Evolutionary conservation across 2,329 filamentous ascomycete genomes (phyloP).

Genomic region (Aspergillus amoenus): DNA sequence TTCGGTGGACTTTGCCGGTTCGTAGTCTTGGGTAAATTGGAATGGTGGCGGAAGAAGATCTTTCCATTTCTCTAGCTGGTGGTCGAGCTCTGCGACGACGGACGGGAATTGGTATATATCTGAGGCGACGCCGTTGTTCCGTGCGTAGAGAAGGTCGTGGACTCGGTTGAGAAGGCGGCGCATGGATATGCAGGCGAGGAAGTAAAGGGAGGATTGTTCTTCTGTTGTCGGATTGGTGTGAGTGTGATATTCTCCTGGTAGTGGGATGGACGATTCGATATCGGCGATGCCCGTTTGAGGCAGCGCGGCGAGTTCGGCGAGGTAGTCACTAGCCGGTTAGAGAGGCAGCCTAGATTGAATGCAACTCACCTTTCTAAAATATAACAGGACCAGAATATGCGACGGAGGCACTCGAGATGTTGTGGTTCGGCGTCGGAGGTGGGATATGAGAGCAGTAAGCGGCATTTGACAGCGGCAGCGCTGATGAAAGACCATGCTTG

Average conservation of each 20-base stretch:
- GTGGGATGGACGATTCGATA: constrained; percentile 52
- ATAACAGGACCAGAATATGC: constrained; percentile 58
- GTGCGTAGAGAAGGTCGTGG: constrained; percentile 47
- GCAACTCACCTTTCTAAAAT: constrained; percentile 50
- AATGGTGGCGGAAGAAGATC: constrained; percentile 29
- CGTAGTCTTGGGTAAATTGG: constrained; percentile 34
- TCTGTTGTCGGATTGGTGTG: constrained; percentile 41
- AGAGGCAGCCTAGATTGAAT: not conserved
- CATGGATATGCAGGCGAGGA: constrained; percentile 52
- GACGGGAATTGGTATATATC: constrained; percentile 49
- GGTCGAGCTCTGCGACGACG: constrained; percentile 43
- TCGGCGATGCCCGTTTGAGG: constrained; percentile 53
- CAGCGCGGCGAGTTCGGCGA: constrained; percentile 53
- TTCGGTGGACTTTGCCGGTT: constrained; percentile 39
- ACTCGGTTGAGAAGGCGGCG: constrained; percentile 26
- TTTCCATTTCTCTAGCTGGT: constrained; percentile 38
- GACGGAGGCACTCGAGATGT: constrained; percentile 49
- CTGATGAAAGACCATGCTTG: constrained; percentile 56
- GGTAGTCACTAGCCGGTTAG: constrained; percentile 45
- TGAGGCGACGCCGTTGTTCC: constrained; percentile 46
- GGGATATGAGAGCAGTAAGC: constrained; percentile 50
- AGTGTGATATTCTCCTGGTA: constrained; percentile 50
- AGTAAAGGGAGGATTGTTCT: constrained; percentile 53
- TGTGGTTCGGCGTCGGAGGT: constrained; percentile 35
- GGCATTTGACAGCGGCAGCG: constrained; percentile 51